Evolutionary conservation across 2,329 filamentous ascomycete species (phyloP).

Genomic region (Exophiala xenobiotica): DNA sequence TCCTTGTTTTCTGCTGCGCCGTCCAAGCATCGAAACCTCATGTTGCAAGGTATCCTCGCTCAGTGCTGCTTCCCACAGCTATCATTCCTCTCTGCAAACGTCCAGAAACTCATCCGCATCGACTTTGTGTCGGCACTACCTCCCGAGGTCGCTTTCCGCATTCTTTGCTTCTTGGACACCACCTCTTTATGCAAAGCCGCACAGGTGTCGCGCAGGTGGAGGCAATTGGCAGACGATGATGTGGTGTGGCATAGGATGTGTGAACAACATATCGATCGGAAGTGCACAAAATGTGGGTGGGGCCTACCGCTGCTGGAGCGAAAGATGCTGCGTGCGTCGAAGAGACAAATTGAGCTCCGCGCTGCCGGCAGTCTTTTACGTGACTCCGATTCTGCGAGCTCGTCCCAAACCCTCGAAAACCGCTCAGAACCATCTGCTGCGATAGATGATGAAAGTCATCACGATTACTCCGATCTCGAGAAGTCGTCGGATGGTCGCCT

Average conservation of each 20-base stretch:
- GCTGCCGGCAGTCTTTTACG: conserved; percentile 58
- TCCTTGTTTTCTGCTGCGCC: conserved; percentile 95
- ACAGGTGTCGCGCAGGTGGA: conserved; percentile 87
- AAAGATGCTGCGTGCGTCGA: conserved; percentile 82
- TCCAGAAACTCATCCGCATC: conserved; percentile 94
- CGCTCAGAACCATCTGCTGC: background rate
- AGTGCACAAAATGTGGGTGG: conserved; percentile 95
- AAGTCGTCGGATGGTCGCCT: conserved; percentile 13
- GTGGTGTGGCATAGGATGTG: conserved; percentile 99
- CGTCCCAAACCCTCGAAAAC: conserved; percentile 23
- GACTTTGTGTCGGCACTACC: conserved; percentile 91
- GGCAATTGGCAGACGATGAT: conserved; percentile 89
- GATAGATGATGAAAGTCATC: conserved; percentile 15
- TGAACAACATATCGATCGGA: conserved; percentile 90
- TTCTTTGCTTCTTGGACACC: conserved; percentile 89
- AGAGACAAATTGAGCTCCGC: conserved; percentile 74
- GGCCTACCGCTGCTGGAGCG: conserved; percentile 85
- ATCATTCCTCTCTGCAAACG: conserved; percentile 84
- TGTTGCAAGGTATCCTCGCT: conserved; percentile 92
- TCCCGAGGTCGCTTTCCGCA: conserved; percentile 87
- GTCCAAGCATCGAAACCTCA: conserved; percentile 87
- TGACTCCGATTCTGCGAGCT: conserved; percentile 54
- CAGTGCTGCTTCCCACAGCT: conserved; percentile 98
- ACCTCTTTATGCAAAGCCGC: conserved; percentile 93
- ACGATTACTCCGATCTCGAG: conserved; percentile 15